Percentiles rank a stretch among this genome's conserved stretches.
Evolutionary conservation across 768 basidiomycete species (phyloP).

Genomic region (Lentinula boryana): DNA sequence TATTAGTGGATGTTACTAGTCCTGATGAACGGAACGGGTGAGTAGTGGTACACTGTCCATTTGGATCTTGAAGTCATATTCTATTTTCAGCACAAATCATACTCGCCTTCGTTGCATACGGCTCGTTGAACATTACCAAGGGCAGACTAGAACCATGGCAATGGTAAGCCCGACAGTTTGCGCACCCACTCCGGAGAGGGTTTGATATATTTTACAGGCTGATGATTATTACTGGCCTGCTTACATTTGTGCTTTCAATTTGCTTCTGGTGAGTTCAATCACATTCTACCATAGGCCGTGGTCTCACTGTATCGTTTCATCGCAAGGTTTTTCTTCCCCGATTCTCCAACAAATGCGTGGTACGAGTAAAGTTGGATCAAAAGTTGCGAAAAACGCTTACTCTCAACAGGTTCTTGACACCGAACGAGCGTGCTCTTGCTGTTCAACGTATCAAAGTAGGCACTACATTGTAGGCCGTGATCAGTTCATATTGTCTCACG

Average conservation of each 20-base stretch:
- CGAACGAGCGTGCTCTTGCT: conserved; percentile 54
- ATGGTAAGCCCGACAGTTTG: conserved; percentile 27
- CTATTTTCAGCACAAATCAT: conserved; percentile 54
- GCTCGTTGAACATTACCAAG: conserved; percentile 39
- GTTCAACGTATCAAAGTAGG: conserved; percentile 49
- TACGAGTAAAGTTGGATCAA: not conserved
- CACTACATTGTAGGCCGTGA: not conserved
- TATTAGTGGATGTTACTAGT: conserved; percentile 27
- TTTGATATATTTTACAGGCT: conserved; percentile 31
- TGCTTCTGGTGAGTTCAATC: conserved; percentile 44
- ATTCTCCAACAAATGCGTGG: conserved; percentile 71
- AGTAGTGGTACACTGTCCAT: not conserved
- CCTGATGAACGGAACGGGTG: conserved; percentile 69
- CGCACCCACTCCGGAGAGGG: not conserved
- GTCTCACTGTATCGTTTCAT: not conserved
- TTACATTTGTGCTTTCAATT: conserved; percentile 48
- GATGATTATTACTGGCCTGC: conserved; percentile 63
- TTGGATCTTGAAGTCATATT: conserved; percentile 28
- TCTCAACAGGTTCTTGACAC: conserved; percentile 45
- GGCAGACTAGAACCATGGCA: conserved; percentile 45
- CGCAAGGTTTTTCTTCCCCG: conserved; percentile 63
- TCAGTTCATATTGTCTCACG: not conserved
- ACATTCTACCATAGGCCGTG: not conserved
- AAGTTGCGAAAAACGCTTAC: not conserved
- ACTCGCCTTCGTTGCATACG: conserved; percentile 60